phyloP scores from a whole-genome alignment of 345 rosid species.

The Alliaria petiolata region DNA sequence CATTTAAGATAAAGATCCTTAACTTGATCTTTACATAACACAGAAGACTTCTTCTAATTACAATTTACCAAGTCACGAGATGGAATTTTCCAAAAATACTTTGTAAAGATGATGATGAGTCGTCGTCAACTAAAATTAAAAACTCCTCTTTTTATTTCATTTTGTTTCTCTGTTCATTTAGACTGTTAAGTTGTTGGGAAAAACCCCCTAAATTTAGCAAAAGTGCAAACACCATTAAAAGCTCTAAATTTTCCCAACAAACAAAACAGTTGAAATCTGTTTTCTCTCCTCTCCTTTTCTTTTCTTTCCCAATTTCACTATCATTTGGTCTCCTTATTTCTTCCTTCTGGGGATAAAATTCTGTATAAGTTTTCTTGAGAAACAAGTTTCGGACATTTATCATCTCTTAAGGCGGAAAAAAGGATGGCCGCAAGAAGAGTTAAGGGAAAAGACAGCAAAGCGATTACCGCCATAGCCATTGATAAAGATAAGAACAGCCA shows the following conservation, averaged over 20 bases:
- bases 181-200: conserved; percentile 2
- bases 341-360: background rate
- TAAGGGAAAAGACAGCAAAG: conserved; percentile 37
- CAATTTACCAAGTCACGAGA: background rate
- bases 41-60: background rate
- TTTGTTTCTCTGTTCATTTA: background rate
- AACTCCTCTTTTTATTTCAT: background rate
- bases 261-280: conserved; percentile 12
- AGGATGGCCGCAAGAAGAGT: conserved; percentile 23
- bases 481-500: conserved; percentile 84
- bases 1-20: background rate
- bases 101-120: conserved; percentile 1
- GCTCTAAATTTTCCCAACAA: background rate
- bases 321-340: background rate
- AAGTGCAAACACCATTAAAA: conserved; percentile 14
- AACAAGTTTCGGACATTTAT: background rate
- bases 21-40: conserved; percentile 5
- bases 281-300: conserved; percentile 1
- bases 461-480: conserved; percentile 50
- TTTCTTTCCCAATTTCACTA: background rate
- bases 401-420: background rate
- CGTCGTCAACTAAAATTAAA: conserved; percentile 7
- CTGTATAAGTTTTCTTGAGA: background rate
- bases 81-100: conserved; percentile 11
- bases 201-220: conserved; percentile 11